Evolutionary conservation across 805 yeast genomes (phyloP), one percentile per base, ranked within the genome.

Genomic region (Metschnikowia rubicola): DNA sequence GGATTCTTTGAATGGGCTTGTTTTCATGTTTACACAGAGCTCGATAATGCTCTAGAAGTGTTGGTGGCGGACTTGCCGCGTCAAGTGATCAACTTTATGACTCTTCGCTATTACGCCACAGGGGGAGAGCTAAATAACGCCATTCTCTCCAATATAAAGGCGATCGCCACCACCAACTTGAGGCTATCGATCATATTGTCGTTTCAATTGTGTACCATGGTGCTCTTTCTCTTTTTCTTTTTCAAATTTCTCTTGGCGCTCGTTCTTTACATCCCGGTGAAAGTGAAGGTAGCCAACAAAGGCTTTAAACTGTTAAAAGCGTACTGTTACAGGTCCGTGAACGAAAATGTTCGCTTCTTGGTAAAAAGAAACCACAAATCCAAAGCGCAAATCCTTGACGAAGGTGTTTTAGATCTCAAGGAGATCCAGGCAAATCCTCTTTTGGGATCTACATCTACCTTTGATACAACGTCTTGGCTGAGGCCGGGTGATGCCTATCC

Each of bases 61-160:
- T 57, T 88, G 9, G 68, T 87, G 38, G 90, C 96, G 0, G 96
- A 89, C 55, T 76, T 90, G 13, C 97, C 97, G 21, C 80, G 97
- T 65, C 96, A 89, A 65, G 83, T 87, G 1, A 78, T 89, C 52
- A 89, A 89, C 60, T 86, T 90, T 28, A 69, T 86, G 55, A 88
- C 97, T 0, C 66, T 85, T 17, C 62, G 64, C 9, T 71, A 70
- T 53, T 80, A 80, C 46, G 80, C 77, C 34, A 69, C 81, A 1
- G 68, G 73, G 31, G 77, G 78, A 12, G 75, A 70, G 43, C 51
- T 62, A 35, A 69, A 71, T 51, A 70, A 74, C 44, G 73, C 75
- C 48, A 68, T 73, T 36, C 53, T 76, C 33, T 53, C 61, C 8
- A 79, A 82, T 37, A 75, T 88, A 39, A 69, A 71, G 52, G 53